These are phyloP conservation scores for Alternaria sp. DNA, from an alignment of 2,329 filamentous ascomycete species.

Conservation along the genomic window DNA sequence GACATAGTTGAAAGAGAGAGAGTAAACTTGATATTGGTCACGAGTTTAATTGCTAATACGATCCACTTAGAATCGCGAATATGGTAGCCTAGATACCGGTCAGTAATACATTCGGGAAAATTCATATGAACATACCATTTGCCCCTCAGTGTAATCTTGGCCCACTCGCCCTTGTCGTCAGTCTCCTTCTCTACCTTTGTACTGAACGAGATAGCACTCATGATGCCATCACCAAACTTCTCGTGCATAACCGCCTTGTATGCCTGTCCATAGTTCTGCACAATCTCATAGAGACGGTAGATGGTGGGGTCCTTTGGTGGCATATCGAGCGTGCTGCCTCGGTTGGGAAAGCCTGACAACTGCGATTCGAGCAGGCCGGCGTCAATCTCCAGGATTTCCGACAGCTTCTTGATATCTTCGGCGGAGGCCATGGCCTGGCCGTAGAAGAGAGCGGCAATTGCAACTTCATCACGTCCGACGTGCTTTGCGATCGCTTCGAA, in stretches of 20 bases:
- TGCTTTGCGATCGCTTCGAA: slow-evolving; percentile 81
- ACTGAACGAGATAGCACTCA: slow-evolving; percentile 93
- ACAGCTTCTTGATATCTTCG: slow-evolving; percentile 74
- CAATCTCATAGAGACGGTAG: slow-evolving; percentile 91
- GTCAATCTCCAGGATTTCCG: slow-evolving; percentile 70
- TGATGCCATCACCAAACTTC: slow-evolving; percentile 83
- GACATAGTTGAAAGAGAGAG: neutral
- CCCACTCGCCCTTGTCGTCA: slow-evolving; percentile 85
- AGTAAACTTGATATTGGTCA: neutral
- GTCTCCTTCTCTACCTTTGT: slow-evolving; percentile 95
- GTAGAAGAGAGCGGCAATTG: slow-evolving; percentile 89
- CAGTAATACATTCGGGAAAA: slow-evolving; percentile 7
- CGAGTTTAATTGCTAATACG: neutral
- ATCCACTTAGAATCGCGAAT: slow-evolving; percentile 55
- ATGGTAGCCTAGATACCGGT: slow-evolving; percentile 55
- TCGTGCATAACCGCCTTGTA: slow-evolving; percentile 96
- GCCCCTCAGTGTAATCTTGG: slow-evolving; percentile 81
- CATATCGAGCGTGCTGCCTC: slow-evolving; percentile 82
- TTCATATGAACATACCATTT: slow-evolving; percentile 72
- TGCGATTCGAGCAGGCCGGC: slow-evolving; percentile 66
- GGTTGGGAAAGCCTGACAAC: slow-evolving; percentile 79
- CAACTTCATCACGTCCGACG: slow-evolving; percentile 82
- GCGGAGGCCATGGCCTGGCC: slow-evolving; percentile 79
- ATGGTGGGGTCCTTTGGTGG: slow-evolving; percentile 86
- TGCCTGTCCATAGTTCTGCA: slow-evolving; percentile 96